These are phyloP conservation scores for Lonicera japonica DNA, from an alignment of 129 eudicot species.

Conservation along the genomic window DNA sequence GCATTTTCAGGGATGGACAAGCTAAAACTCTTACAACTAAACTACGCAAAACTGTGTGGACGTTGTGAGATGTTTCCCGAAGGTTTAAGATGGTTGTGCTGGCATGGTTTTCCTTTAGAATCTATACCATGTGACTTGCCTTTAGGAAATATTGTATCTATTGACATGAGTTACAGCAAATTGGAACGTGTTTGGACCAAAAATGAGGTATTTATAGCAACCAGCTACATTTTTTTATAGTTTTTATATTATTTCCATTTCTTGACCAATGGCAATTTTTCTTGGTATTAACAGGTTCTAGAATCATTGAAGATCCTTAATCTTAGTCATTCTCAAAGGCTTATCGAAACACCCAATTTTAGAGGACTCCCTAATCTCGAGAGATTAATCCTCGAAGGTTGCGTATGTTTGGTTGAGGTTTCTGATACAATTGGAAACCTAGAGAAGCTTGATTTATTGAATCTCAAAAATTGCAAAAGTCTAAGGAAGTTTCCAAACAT, in stretches of 20 bases:
- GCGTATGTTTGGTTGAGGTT: constrained; percentile 13
- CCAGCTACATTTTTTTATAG: background rate
- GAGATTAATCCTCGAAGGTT: constrained; percentile 12
- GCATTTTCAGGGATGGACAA: constrained; percentile 24
- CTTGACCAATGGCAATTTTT: background rate
- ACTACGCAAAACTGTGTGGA: constrained; percentile 13
- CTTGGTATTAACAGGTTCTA: constrained; percentile 22
- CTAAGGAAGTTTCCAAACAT: constrained; percentile 13
- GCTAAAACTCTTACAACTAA: constrained; percentile 18
- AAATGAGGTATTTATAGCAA: constrained; percentile 18
- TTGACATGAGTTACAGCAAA: constrained; percentile 37
- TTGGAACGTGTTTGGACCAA: constrained; percentile 30
- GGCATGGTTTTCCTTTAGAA: constrained; percentile 31
- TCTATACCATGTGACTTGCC: constrained; percentile 22
- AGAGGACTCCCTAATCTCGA: constrained; percentile 19
- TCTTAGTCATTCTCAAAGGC: constrained; percentile 20
- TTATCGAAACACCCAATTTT: constrained; percentile 1
- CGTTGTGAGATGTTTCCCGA: constrained; percentile 19
- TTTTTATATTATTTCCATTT: background rate
- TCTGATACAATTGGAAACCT: constrained; percentile 21
- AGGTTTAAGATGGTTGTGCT: constrained; percentile 31
- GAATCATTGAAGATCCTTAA: constrained; percentile 23
- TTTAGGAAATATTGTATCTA: constrained; percentile 29
- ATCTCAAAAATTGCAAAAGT: constrained; percentile 16
- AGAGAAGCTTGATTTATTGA: constrained; percentile 10